Evolutionary conservation across 495 filamentous ascomycete genomes (phyloP), one percentile per base, ranked within the genome.

Genomic region (Chaetomium fimeti): DNA sequence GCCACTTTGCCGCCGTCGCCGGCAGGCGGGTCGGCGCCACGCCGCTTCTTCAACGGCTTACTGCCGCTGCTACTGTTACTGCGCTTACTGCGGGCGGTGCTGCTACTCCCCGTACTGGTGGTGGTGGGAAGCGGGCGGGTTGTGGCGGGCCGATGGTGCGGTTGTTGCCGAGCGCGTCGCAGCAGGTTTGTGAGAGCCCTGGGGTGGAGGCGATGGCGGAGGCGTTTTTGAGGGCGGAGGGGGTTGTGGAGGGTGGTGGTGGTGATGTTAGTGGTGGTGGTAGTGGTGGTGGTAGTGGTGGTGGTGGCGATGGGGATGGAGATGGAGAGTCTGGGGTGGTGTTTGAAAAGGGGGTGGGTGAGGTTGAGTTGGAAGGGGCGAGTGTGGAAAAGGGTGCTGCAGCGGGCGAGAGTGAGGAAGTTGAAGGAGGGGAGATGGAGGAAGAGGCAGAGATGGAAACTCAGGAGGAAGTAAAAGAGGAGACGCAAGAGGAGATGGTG

Each of bases 131-230:
- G n/a, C n/a, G n/a, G 3, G 32, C 6, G 7, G 32, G 32, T 36
- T 5, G 32, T 36, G 5, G 32, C 8, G 32, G 32, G 32, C 32
- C 32, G 32, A 36, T 36, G 32, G 32, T 36, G 32, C 32, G 53
- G 6, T 38, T 81, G 2, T 66, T 81, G n/a, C 77, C 77, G 8
- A 80, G 73, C 65, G 68, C 61, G 8, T 79, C 78, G 5, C 78
- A 80, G 54, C 76, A 75, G 66, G 64, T 60, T 24, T 71, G 70
- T 29, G 49, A 47, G 9, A 81, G 78, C 43, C 79, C 79, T n/a
- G 59, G 64, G 6, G 25, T 77, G 16, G 69, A 63, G 16, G 79
- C 73, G 0, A 79, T 81, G 79, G 79, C 79, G 5, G 67, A 74
- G 29, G 72, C 74, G 20, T 81, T 80, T 55, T 59, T 71, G 15